A percentile compares a stretch with the other conserved stretches of the same genome.
Evolutionary conservation across 768 basidiomycete genomes (phyloP).

Genomic region (Leccinum variicolor): DNA sequence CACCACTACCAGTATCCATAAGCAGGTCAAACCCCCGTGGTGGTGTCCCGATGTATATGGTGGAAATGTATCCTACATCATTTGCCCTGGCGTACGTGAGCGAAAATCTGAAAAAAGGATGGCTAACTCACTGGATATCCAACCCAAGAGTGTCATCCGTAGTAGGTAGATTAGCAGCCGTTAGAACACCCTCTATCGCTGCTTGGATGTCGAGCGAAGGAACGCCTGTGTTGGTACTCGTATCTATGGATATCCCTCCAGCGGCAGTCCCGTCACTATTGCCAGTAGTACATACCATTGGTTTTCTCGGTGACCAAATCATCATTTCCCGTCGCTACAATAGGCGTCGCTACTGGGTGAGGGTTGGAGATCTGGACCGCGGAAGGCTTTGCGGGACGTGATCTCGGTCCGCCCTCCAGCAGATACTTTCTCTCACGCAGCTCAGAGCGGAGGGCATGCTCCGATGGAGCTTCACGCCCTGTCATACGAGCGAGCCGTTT

Average conservation of each 20-base stretch:
- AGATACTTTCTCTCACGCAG: slow-evolving; percentile 42
- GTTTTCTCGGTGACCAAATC: not conserved
- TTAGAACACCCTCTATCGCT: slow-evolving; percentile 35
- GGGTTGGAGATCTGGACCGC: slow-evolving; percentile 3
- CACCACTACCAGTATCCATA: slow-evolving; percentile 71
- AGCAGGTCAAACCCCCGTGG: slow-evolving; percentile 52
- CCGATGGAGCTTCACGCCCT: slow-evolving; percentile 50
- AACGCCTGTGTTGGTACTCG: slow-evolving; percentile 30
- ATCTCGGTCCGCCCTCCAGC: slow-evolving; percentile 28
- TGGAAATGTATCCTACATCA: slow-evolving; percentile 58
- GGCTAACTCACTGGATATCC: slow-evolving; percentile 56
- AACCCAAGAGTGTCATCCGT: slow-evolving; percentile 58
- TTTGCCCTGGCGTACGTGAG: slow-evolving; percentile 33
- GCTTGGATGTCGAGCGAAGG: slow-evolving; percentile 37
- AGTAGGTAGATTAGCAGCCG: slow-evolving; percentile 40
- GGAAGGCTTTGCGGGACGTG: slow-evolving; percentile 3
- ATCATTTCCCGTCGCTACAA: slow-evolving; percentile 1
- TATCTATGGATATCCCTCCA: slow-evolving; percentile 11
- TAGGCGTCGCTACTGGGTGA: slow-evolving; percentile 4
- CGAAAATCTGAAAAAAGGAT: not conserved
- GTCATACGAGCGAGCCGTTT: slow-evolving; percentile 69
- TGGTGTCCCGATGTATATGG: slow-evolving; percentile 65
- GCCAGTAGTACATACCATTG: slow-evolving; percentile 1
- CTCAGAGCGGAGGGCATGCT: slow-evolving; percentile 42
- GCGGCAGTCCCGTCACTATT: slow-evolving; percentile 8